Base-by-base conservation (phyloP, 257 asterid genomes). In the Cruciata laevipes region DNA sequence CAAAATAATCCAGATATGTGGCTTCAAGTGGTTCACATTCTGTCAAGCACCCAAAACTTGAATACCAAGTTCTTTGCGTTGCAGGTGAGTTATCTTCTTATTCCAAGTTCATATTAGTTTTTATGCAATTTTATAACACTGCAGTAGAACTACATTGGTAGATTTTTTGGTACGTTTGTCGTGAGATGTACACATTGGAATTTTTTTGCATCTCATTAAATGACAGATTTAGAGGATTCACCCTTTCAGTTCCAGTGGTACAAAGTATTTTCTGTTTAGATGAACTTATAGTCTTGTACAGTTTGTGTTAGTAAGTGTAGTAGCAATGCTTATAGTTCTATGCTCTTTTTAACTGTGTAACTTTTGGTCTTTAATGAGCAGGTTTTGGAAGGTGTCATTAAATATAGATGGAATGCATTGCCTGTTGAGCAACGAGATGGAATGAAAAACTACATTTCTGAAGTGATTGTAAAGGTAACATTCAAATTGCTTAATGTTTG, bases 21-120 rank as follows among this genome's bases (percentile, higher is more conserved):
- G 99, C 98, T 89, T 80, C 99, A 91, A 91, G 99, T 94, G 70
- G 98, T 89, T 76, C 98, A 90, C 80, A 89, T 94, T 78, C 80
- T 94, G 66, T 85, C 98, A 33, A 89, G 67, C 69, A 76, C 99
- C 20, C 93, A 89, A 61, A 87, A 71, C 78, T 72, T 91, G 84
- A 86, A 94, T 79, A 85, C 98, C 71, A 94, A 94, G 73, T 91
- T 88, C 78, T 94, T 89, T 65, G 89, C 99, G 67, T 74, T 94
- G 77, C 99, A 94, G 96, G 99, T 94, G 35, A 52, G 96, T 73
- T 66, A 21, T 33, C 16, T 10, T 60, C 23, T 69, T 24, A 3
- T 55, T 76, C 13, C 3, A 16, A 37, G 24, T 61, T n/a, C 17
- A 24, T 60, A 20, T 30, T 37, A 57, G 1, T 21, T 53, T 30